Percentiles rank a stretch among this genome's conserved stretches.
These are phyloP conservation scores for Polyplosphaeria fusca DNA, from an alignment of 495 filamentous ascomycete genomes.

Conservation along the genomic window DNA sequence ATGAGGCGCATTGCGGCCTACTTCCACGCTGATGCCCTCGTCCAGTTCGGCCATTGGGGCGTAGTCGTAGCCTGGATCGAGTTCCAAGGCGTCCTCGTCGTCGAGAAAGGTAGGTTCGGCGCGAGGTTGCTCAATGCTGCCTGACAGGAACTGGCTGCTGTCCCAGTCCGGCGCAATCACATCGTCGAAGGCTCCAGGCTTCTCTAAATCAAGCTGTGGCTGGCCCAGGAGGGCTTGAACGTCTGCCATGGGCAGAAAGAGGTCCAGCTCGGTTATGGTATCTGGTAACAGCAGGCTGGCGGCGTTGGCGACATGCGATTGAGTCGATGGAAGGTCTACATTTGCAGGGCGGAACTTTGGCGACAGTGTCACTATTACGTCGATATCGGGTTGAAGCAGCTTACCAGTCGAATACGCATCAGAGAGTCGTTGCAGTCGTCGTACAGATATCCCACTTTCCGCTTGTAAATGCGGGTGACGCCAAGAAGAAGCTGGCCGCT, in stretches of 20 bases:
- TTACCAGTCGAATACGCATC: constrained; percentile 97
- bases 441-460: constrained; percentile 91
- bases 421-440: constrained; percentile 97
- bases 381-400: constrained; percentile 12
- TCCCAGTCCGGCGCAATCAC: constrained; percentile 41
- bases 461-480: constrained; percentile 94
- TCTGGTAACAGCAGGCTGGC: constrained; percentile 63
- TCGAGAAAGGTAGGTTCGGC: constrained; percentile 45
- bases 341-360: constrained; percentile 53
- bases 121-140: constrained; percentile 33
- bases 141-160: constrained; percentile 37
- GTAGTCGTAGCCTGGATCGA: constrained; percentile 53
- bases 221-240: constrained; percentile 39
- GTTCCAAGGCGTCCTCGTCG: constrained; percentile 57
- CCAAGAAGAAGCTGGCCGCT: constrained; percentile 92
- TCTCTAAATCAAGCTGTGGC: constrained; percentile 3
- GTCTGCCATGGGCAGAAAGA: constrained; percentile 55
- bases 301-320: constrained; percentile 46
- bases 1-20: constrained; percentile 75
- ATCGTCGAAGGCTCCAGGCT: constrained; percentile 23
- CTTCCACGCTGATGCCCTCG: constrained; percentile 68
- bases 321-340: constrained; percentile 50
- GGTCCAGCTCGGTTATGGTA: constrained; percentile 82
- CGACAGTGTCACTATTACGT: constrained; percentile 10
- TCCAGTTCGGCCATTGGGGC: constrained; percentile 38